These are phyloP conservation scores for Microsporum audouinii DNA, from an alignment of 2,329 filamentous ascomycete genomes.

Conservation along the genomic window DNA sequence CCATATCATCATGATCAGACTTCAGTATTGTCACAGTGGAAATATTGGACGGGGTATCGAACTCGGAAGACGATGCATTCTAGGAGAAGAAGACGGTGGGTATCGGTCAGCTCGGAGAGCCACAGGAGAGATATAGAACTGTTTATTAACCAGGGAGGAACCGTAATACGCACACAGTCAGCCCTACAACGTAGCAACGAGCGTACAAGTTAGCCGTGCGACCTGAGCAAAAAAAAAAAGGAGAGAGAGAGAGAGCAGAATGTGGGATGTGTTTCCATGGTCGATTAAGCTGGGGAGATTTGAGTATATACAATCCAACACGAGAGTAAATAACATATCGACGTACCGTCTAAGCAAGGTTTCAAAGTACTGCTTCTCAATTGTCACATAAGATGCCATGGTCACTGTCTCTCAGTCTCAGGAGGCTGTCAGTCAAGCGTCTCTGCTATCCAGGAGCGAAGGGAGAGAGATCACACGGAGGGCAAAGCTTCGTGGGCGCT, in stretches of 20 bases:
- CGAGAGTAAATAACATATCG: not conserved
- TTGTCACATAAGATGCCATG: conserved; percentile 40
- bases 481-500: not conserved
- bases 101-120: not conserved
- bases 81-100: not conserved
- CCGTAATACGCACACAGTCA: conserved; percentile 6
- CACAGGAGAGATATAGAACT: not conserved
- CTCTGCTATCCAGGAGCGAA: not conserved
- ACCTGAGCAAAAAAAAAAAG: not conserved
- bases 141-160: not conserved
- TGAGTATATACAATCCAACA: not conserved
- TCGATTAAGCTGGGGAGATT: no score
- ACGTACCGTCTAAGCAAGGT: conserved; percentile 51
- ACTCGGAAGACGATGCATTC: conserved; percentile 20
- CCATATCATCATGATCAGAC: conserved; percentile 50
- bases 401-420: not conserved
- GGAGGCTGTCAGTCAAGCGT: not conserved
- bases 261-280: not conserved
- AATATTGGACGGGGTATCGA: conserved; percentile 26
- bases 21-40: conserved; percentile 46
- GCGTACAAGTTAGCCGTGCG: not conserved
- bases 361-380: conserved; percentile 51
- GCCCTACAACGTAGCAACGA: conserved; percentile 1
- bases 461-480: not conserved
- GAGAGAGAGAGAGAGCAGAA: not conserved